These are phyloP conservation scores for Rhizopogon salebrosus DNA, from an alignment of 768 basidiomycete species.

Conservation along the genomic window DNA sequence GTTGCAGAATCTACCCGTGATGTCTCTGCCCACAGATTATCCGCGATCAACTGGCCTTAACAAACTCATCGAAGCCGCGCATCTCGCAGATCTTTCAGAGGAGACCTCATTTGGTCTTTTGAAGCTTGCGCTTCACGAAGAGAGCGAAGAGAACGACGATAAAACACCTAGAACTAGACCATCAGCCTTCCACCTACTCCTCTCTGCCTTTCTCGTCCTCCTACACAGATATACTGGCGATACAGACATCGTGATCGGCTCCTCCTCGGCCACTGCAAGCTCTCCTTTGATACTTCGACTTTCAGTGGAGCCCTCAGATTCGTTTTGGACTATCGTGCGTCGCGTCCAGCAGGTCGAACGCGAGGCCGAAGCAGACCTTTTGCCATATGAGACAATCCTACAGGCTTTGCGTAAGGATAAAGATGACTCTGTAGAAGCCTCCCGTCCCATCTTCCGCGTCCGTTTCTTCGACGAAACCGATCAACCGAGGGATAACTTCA, in stretches of 20 bases:
- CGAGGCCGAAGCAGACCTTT: conserved; percentile 75
- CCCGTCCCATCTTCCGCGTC: conserved; percentile 77
- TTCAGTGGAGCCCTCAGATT: conserved; percentile 76
- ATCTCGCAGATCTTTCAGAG: conserved; percentile 65
- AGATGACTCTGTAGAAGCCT: conserved; percentile 47
- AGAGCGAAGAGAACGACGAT: conserved; percentile 45
- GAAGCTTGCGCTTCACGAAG: conserved; percentile 70
- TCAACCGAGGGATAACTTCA: conserved; percentile 63
- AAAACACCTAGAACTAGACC: conserved; percentile 39
- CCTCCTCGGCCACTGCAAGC: conserved; percentile 68
- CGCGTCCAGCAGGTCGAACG: conserved; percentile 80
- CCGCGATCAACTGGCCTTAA: conserved; percentile 71
- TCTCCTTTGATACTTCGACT: conserved; percentile 84
- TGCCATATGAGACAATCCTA: conserved; percentile 77
- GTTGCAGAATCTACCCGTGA: conserved; percentile 78
- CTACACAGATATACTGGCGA: conserved; percentile 95
- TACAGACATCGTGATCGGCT: conserved; percentile 87
- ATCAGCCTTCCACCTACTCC: conserved; percentile 85
- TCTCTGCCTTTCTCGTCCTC: conserved; percentile 88
- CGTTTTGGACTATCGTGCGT: conserved; percentile 84
- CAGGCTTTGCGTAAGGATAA: conserved; percentile 62
- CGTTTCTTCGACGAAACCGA: conserved; percentile 96
- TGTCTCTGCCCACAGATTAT: conserved; percentile 94
- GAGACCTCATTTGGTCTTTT: conserved; percentile 75
- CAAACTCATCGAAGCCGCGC: conserved; percentile 81